Base-by-base conservation (phyloP, 2,329 filamentous ascomycete species). In the Metarhizium sp. region DNA sequence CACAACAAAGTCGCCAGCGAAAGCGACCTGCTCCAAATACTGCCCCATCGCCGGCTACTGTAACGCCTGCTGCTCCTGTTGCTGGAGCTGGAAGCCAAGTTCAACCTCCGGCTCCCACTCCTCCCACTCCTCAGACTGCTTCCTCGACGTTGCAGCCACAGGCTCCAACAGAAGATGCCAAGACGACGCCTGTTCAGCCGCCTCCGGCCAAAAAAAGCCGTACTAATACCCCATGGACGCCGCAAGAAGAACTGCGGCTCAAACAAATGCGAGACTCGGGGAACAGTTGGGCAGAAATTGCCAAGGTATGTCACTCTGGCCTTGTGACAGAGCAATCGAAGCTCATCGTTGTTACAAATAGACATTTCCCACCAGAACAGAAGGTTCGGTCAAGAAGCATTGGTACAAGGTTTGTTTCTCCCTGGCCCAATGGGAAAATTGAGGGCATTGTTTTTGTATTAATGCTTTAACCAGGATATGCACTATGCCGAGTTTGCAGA, bases 211-310 rank as follows among this genome's bases (percentile, higher is more conserved):
- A 97, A 77, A 96, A 96, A 76, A 94, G 90, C 65, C 81, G 94
- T 58, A 97, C 94, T n/a, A 99, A 99, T 69, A 99, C 94, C 2
- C 94, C 94, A 0, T 99, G 94, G 94, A 96, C 92, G 2, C 90
- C 92, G 2, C 88, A 88, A 38, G 94, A 99, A 71, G 94, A 99
- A 72, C 84, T 92, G 68, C 80, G 91, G 49, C 76, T 99, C 63
- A 97, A 97, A 78, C 84, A 87, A 62, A 95, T 99, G 90, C 82
- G 94, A 65, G 94, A 97, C 71, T 83, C 86, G 1, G 92, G 92
- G 11, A 92, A 88, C 64, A 96, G 89, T 66, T 99, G 94, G 94
- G 95, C 90, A 51, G 94, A 97, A 66, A 99, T 99, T 67, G 94
- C 92, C 63, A 97, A 97, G 85, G 92, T 95, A 94, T 80, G 90